Conservation (phyloP, 2,329 filamentous ascomycete species). For the Fusarium acutatum region DNA sequence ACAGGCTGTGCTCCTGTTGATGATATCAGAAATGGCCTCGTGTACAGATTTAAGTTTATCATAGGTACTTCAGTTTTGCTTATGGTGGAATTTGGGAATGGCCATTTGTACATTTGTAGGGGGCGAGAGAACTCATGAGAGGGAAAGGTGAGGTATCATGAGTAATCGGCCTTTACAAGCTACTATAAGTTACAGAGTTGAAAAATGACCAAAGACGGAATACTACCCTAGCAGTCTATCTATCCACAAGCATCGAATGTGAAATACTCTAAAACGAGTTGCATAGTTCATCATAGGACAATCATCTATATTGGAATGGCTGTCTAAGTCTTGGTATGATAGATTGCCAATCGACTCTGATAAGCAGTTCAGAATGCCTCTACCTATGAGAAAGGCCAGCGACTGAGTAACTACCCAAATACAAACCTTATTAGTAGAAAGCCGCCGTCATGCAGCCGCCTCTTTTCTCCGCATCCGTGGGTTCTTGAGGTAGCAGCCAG, state of each 20-base stretch:
- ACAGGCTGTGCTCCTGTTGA: neutral
- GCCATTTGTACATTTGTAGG: neutral
- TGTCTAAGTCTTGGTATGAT: neutral
- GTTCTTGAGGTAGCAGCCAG: neutral
- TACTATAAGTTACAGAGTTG: neutral
- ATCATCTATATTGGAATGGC: neutral
- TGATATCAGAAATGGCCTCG: neutral
- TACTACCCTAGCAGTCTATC: neutral
- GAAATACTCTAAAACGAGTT: neutral
- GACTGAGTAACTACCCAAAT: neutral
- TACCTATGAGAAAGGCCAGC: neutral
- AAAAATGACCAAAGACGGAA: neutral
- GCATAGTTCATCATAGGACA: neutral
- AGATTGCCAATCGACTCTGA: neutral
- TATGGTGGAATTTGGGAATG: neutral
- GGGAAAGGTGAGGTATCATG: neutral
- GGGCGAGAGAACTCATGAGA: neutral
- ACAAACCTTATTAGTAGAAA: neutral
- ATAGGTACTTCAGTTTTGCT: neutral
- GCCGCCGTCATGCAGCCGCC: neutral
- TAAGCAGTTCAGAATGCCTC: neutral
- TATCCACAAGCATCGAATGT: neutral
- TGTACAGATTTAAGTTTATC: neutral
- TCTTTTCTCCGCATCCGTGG: neutral
- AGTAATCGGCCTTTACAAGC: neutral